A percentile compares a stretch with the other conserved stretches of the same genome.
Evolutionary conservation across 2,329 filamentous ascomycete genomes (phyloP).

Genomic region (Penicillium sp.): DNA sequence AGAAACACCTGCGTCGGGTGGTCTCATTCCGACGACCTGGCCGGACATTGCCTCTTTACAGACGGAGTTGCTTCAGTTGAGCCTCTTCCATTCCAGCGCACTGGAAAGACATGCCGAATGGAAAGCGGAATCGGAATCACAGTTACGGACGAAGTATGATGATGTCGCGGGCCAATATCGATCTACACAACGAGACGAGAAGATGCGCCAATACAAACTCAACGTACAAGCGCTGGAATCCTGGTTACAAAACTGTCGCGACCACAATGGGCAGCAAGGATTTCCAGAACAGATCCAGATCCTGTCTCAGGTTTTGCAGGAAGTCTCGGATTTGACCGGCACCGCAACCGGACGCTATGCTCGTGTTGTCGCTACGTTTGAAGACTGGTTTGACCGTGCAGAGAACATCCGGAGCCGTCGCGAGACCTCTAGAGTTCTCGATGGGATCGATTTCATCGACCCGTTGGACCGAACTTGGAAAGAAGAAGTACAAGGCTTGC

Average conservation of each 20-base stretch:
- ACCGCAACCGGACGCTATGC: constrained; percentile 29
- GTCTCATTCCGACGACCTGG: constrained; percentile 30
- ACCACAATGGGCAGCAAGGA: constrained; percentile 26
- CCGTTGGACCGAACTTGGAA: constrained; percentile 37
- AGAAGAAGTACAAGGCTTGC: constrained; percentile 31
- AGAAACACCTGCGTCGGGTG: constrained; percentile 10
- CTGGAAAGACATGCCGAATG: constrained; percentile 31
- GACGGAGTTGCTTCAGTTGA: constrained; percentile 46
- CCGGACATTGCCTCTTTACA: constrained; percentile 39
- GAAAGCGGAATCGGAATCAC: constrained; percentile 30
- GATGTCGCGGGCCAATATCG: constrained; percentile 37
- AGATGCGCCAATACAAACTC: constrained; percentile 30
- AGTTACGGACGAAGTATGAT: constrained; percentile 36
- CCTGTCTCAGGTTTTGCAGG: constrained; percentile 41
- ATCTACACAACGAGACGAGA: constrained; percentile 32
- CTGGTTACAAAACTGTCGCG: constrained; percentile 35
- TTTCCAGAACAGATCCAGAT: constrained; percentile 40
- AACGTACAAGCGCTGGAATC: constrained; percentile 37
- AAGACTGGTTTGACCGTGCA: constrained; percentile 36
- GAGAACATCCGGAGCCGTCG: constrained; percentile 25
- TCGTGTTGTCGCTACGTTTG: constrained; percentile 31
- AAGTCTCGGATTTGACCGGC: constrained; percentile 33
- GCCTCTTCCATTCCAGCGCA: constrained; percentile 37
- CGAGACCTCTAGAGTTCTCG: constrained; percentile 3
- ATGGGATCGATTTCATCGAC: constrained; percentile 33